Evolutionary conservation across 306 rosid species (phyloP), one percentile per base, ranked within the genome.

Genomic region (Sicyos baderoa): DNA sequence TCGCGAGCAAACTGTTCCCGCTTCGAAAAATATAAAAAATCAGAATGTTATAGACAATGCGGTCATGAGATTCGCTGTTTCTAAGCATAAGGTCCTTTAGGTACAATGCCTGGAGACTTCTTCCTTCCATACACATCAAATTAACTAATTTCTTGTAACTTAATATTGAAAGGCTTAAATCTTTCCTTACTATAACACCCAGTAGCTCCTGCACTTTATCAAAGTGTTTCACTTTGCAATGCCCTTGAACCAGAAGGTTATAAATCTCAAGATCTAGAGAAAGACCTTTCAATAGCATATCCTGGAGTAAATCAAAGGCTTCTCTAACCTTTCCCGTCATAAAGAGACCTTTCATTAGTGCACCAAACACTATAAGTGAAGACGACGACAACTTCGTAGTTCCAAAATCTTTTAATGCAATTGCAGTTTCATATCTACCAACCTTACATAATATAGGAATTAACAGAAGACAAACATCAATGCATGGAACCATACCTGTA

Each of bases 381-480:
- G 62, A 74, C 9, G 75, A 74, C 58, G 86, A 67, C 1, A 79
- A 74, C 76, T 86, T 86, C 68, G 77, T 76, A 72, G 76, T 15
- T 69, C 72, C 40, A 37, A 78, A 61, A 77, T 89, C 87, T 79
- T 82, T 86, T 44, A 93, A 77, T 48, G 81, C 76, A 64, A 80
- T 35, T 48, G 88, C 98, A 50, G 77, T 82, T 59, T 84, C 85
- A 55, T 53, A 74, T 70, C 78, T 84, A 78, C 45, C 81, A 70
- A 81, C 87, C 80, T 73, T 88, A 64, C 91, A 89, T 71, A 89
- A 54, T 37, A 72, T 76, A 64, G 88, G 81, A 75, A 93, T 88
- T 76, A 93, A 85, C 17, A 71, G 50, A 29, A 79, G 42, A 40
- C 81, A 72, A 79, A 77, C 88, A 74, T 88, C 89, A 77, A 74